phyloP scores from a whole-genome alignment of 345 rosid genomes.

The Gossypium bickii region DNA sequence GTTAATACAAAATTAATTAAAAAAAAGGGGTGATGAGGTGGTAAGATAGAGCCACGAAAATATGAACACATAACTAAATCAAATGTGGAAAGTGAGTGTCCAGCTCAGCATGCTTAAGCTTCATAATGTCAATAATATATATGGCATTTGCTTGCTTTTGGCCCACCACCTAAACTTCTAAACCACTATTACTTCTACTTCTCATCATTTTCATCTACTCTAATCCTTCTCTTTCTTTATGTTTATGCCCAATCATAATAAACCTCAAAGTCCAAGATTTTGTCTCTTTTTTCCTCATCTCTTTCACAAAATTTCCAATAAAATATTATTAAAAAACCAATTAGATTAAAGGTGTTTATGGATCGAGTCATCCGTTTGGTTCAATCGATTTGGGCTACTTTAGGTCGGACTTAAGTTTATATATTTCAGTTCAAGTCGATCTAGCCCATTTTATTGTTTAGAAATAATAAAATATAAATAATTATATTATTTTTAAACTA shows the following conservation, averaged over 20 bases:
- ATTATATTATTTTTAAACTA: no score
- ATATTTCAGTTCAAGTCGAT: no score
- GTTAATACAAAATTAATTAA: neutral
- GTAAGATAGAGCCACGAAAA: neutral
- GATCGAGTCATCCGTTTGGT: no score
- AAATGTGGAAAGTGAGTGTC: constrained; percentile 23
- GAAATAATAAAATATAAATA: no score
- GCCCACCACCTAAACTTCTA: constrained; percentile 26
- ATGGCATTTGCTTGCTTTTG: neutral
- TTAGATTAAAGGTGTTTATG: no score
- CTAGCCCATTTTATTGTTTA: no score
- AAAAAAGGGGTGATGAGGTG: constrained; percentile 12
- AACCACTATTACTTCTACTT: neutral
- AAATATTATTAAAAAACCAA: no score
- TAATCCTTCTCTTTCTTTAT: neutral
- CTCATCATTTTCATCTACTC: neutral
- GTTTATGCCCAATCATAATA: neutral
- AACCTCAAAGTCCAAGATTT: neutral
- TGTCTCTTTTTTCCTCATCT: no score
- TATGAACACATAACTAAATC: constrained; percentile 5
- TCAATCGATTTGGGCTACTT: no score
- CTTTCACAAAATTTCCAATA: no score
- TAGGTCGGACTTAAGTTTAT: no score
- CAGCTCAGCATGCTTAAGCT: constrained; percentile 23
- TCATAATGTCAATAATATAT: constrained; percentile 31